Percentiles rank a stretch among this genome's conserved stretches.
These are phyloP conservation scores for Pulveroboletus sp. DNA, from an alignment of 768 basidiomycete genomes.

Conservation along the genomic window DNA sequence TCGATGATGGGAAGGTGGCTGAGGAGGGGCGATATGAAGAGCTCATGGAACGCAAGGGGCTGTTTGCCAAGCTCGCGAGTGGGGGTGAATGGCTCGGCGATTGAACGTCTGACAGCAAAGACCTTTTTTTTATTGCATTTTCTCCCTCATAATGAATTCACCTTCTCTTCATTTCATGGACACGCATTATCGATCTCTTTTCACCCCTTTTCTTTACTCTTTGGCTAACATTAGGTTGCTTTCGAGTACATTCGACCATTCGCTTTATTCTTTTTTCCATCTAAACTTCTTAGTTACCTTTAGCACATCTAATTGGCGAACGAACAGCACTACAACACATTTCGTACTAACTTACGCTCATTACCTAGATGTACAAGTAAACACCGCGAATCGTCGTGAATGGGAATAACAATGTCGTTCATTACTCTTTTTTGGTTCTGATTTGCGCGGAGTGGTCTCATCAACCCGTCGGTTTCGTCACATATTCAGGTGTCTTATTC, in stretches of 20 bases:
- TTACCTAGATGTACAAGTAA: constrained; percentile 7
- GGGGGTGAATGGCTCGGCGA: constrained; percentile 64
- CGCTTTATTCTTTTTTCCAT: constrained; percentile 4
- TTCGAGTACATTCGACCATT: constrained; percentile 17
- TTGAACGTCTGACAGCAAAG: constrained; percentile 16
- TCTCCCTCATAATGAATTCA: background rate
- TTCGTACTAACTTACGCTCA: constrained; percentile 22
- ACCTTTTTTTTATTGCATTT: too few species aligned
- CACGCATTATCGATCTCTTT: background rate
- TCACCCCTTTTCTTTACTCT: background rate
- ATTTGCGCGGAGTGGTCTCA: background rate
- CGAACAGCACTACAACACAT: constrained; percentile 15
- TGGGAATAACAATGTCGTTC: background rate
- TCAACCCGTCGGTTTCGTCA: background rate
- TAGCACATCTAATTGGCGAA: background rate
- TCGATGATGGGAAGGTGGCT: constrained; percentile 69
- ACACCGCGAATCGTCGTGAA: background rate
- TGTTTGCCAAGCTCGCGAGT: constrained; percentile 72
- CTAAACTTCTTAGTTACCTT: background rate
- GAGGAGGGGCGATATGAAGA: constrained; percentile 77
- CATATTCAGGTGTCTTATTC: too few species aligned
- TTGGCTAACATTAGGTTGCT: background rate
- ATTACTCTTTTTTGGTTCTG: background rate
- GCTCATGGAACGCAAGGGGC: constrained; percentile 60
- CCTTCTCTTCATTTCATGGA: background rate